These are phyloP conservation scores for Moniliella sp. DNA, from an alignment of 1,284 basidiomycete species.

Conservation along the genomic window DNA sequence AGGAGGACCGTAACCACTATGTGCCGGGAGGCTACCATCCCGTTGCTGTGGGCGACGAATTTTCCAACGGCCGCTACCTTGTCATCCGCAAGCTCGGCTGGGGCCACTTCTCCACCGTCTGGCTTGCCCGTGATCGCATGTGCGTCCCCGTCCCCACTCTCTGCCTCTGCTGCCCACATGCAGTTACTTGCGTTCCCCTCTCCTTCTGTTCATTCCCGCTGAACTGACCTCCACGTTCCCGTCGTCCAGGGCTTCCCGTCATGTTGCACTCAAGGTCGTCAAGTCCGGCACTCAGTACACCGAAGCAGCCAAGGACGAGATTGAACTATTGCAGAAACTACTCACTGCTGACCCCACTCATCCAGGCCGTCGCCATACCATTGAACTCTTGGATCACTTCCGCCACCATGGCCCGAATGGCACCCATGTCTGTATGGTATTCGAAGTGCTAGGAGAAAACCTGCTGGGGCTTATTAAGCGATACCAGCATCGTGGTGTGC, in stretches of 20 bases:
- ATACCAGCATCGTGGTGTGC: constrained; percentile 73
- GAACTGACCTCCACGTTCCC: too few relatives aligned
- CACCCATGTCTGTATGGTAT: constrained; percentile 89
- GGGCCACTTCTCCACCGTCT: too few relatives aligned
- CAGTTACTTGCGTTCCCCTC: too few relatives aligned
- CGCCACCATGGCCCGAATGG: constrained; percentile 79
- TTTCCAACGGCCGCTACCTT: too few relatives aligned
- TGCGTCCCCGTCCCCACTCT: too few relatives aligned
- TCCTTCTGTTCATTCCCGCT: too few relatives aligned
- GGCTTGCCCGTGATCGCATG: too few relatives aligned
- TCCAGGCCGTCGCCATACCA: constrained; percentile 41
- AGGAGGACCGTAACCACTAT: too few relatives aligned
- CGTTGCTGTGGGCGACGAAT: too few relatives aligned
- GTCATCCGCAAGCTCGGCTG: too few relatives aligned
- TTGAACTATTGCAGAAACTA: constrained; percentile 75
- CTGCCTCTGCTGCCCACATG: too few relatives aligned
- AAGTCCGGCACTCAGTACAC: constrained; percentile 85
- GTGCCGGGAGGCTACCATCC: too few relatives aligned
- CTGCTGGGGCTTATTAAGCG: constrained; percentile 81
- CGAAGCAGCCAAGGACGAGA: constrained; percentile 84
- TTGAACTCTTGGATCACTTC: constrained; percentile 82
- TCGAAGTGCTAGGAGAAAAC: constrained; percentile 86
- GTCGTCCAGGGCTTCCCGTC: constrained; percentile 56
- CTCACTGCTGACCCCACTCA: constrained; percentile 52
- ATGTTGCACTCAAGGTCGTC: constrained; percentile 88